Conservation (phyloP, 805 yeast species). For the Sugiyamaella qingdaonensis region DNA sequence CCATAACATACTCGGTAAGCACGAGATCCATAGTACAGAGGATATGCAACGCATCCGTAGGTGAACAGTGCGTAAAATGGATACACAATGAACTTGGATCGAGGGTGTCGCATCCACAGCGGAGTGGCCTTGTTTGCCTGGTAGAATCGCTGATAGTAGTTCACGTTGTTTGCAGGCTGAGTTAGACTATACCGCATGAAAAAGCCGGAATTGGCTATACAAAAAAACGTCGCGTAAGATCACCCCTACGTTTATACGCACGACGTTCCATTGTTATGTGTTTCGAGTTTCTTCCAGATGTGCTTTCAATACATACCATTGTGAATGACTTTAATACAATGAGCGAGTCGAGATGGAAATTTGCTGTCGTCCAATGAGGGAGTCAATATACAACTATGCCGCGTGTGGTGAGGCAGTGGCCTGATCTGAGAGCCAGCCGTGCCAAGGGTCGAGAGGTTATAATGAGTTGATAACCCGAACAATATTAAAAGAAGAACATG, state of each 20-base stretch:
- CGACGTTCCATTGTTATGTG: too few relatives aligned
- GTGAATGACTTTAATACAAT: neutral
- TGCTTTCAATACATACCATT: neutral
- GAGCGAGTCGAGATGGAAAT: neutral
- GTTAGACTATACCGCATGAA: neutral
- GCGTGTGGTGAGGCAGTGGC: neutral
- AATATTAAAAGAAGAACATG: too few relatives aligned
- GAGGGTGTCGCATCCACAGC: slow-evolving; percentile 48
- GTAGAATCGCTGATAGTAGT: slow-evolving; percentile 35
- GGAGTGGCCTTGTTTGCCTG: slow-evolving; percentile 33
- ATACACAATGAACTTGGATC: slow-evolving; percentile 65
- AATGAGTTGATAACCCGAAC: too few relatives aligned
- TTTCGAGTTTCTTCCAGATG: too few relatives aligned
- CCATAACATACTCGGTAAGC: slow-evolving; percentile 40
- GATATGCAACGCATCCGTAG: slow-evolving; percentile 55
- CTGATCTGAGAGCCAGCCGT: neutral
- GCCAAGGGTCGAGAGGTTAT: too few relatives aligned
- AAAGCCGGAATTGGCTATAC: too few relatives aligned
- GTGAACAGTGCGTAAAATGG: slow-evolving; percentile 77
- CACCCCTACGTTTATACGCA: too few relatives aligned
- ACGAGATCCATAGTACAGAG: slow-evolving; percentile 67
- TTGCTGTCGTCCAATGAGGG: neutral
- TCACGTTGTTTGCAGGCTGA: slow-evolving; percentile 25
- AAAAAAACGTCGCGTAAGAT: too few relatives aligned
- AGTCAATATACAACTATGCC: neutral